Evolutionary conservation across 331 rosid genomes (phyloP), one percentile per base, ranked within the genome.

Genomic region (Malus hybrid): DNA sequence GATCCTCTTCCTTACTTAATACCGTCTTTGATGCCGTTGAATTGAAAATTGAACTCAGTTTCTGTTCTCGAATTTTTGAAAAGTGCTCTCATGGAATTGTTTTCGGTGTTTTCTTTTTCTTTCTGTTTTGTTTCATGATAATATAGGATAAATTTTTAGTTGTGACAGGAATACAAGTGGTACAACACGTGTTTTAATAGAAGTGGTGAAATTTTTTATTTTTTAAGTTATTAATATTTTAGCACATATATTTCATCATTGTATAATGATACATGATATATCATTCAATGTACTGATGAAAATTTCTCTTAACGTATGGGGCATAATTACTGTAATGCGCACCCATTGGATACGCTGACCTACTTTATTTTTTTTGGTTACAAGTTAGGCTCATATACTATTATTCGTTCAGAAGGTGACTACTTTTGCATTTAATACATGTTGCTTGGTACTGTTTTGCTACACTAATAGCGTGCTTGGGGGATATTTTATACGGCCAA

Each of bases 311-410:
- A 24, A 24, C 24, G 24, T 24, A 24, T 24, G 24, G 53, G 53
- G 8, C 65, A 56, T 7, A 66, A 75, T 66, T 73, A 73, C 14
- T 77, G 48, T 69, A 65, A 77, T 55, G 52, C 53, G 5, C 2
- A 63, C 55, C 55, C 87, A 18, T 82, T 82, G 90, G 89, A 84
- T 87, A 26, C 90, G 79, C 89, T 86, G 90, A 84, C 86, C 66
- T 77, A 66, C 76, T 70, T 84, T 24, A 24, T 78, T 74, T 36
- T 11, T 16, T 36, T 36, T 63, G 71, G 19, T 18, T 12, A 6
- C 6, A 6, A 22, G 14, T 24, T 56, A 69, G 46, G 36, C 62
- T 53, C 75, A 73, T 48, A 44, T 18, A 16, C 5, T 71, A 50
- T 76, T 30, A 79, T 44, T 46, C 65, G 75, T 4, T 2, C 29